Percentiles rank a stretch among this genome's conserved stretches.
Conservation (phyloP, 305 asterid species). For the Solanum hybrid region DNA sequence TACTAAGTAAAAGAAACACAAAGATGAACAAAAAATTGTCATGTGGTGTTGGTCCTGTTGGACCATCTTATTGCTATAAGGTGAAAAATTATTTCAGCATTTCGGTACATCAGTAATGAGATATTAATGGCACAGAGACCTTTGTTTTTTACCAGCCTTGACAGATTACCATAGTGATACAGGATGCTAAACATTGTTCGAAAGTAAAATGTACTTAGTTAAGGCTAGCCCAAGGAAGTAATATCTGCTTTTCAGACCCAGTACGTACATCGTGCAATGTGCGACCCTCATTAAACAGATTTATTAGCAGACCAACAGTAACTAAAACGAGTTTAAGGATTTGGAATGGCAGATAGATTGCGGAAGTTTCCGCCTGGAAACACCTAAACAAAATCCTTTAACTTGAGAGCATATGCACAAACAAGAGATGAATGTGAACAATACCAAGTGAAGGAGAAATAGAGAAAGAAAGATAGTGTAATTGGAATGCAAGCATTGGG, state of each 20-base stretch:
- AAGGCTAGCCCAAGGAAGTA: not conserved
- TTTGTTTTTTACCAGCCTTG: not conserved
- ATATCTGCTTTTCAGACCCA: not conserved
- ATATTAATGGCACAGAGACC: not conserved
- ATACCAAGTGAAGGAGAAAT: not conserved
- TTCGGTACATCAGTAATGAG: not conserved
- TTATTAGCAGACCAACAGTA: not conserved
- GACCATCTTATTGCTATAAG: not conserved
- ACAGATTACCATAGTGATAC: not conserved
- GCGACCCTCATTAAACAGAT: not conserved
- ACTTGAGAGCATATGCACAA: not conserved
- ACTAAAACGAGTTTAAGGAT: not conserved
- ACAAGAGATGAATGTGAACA: not conserved
- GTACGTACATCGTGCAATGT: not conserved
- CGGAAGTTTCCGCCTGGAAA: not conserved
- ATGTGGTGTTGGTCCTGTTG: not conserved
- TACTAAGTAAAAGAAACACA: not conserved
- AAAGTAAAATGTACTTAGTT: not conserved
- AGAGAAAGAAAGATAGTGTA: not conserved
- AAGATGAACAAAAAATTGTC: not conserved
- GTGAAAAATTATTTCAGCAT: not conserved
- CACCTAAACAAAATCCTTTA: not conserved
- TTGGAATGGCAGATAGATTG: not conserved
- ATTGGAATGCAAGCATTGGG: not conserved
- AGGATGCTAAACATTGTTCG: not conserved